Evolutionary conservation across 2,329 filamentous ascomycete genomes (phyloP), one percentile per base, ranked within the genome.

Genomic region (Decorospora gaudefroyi): DNA sequence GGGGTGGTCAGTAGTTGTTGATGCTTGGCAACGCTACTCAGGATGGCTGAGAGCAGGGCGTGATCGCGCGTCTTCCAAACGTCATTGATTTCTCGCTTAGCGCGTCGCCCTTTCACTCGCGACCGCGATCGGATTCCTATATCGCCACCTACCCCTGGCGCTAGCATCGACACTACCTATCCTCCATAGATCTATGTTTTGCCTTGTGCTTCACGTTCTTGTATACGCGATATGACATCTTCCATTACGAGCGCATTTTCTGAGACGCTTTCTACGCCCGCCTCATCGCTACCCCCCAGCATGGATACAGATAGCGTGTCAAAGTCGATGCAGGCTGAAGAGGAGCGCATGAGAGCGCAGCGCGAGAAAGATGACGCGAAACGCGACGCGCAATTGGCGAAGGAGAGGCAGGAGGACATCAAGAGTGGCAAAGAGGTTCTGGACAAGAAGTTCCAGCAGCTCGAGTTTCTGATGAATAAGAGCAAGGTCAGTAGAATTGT

Each of bases 381-480:
- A 60, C 72, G 69, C 29, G 71, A 76, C 15, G 63, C 67, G 22
- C 55, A 73, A 53, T 51, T 78, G 44, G 73, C 72, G 38, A 70
- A 70, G 26, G 69, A 76, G 52, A 68, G 75, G 13, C 67, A 74
- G 47, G 72, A 74, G 32, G 76, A 78, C 32, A 53, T 77, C 13
- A 68, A 73, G 35, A 74, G 71, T 27, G 76, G 76, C 10, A 64
- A 65, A 22, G 69, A 74, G 31, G 67, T 72, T 4, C 59, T 78
- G 26, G 76, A 78, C 47, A 69, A 71, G 27, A 78, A 78, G 49
- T 78, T 75, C 62, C 76, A 78, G 59, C 75, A 76, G 42, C 57
- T 78, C 46, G 75, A 78, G 54, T 78, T 76, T 49, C 53, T 78
- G 46, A 71, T 78, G 56, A 78, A 74, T 43, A 77, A 78, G 59